phyloP scores from a whole-genome alignment of 768 basidiomycete genomes.

The Pholiota conissans region DNA sequence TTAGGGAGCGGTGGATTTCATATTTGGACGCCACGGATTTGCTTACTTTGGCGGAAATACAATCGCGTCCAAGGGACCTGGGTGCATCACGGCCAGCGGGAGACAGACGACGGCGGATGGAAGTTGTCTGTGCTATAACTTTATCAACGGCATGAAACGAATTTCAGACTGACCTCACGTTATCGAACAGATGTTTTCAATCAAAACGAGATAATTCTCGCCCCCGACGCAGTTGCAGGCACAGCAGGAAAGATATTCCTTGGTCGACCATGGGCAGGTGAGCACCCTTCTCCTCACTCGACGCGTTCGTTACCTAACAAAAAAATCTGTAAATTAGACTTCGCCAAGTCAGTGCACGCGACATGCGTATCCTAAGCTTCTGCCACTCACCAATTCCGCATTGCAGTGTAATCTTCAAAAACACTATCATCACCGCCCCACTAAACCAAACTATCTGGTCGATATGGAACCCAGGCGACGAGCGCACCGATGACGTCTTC shows the following conservation, averaged over 20 bases:
- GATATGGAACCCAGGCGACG: constrained; percentile 38
- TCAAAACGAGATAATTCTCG: constrained; percentile 35
- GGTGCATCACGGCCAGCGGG: constrained; percentile 48
- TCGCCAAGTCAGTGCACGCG: constrained; percentile 1
- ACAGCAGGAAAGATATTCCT: constrained; percentile 36
- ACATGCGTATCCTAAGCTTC: no score
- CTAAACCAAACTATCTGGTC: constrained; percentile 45
- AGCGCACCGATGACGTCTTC: constrained; percentile 39
- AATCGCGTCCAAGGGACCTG: constrained; percentile 39
- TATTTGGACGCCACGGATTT: constrained; percentile 41
- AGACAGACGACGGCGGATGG: constrained; percentile 38
- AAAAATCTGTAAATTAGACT: constrained; percentile 1
- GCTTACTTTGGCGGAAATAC: constrained; percentile 50
- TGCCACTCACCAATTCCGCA: not conserved
- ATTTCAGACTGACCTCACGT: not conserved
- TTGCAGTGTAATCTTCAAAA: constrained; percentile 43
- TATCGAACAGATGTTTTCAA: constrained; percentile 34
- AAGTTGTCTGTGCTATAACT: constrained; percentile 33
- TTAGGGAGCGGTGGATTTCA: constrained; percentile 46
- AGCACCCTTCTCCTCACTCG: constrained; percentile 1
- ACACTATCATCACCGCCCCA: constrained; percentile 38
- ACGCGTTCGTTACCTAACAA: not conserved
- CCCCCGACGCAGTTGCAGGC: constrained; percentile 32
- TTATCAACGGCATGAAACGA: not conserved
- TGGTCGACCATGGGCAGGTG: constrained; percentile 45